Conservation (phyloP, 306 rosid species). For the Canavalia gladiata region DNA sequence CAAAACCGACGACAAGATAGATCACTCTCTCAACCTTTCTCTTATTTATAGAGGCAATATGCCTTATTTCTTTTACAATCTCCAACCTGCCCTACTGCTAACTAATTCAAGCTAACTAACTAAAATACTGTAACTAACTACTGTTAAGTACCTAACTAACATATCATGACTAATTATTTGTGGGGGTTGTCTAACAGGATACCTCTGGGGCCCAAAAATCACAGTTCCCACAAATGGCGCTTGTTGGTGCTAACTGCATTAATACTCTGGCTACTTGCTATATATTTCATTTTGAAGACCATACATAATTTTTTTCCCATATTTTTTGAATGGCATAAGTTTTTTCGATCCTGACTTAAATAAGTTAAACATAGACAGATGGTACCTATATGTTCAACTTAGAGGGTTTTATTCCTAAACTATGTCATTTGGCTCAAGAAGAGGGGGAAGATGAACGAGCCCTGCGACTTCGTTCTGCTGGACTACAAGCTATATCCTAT, state of each 20-base stretch:
- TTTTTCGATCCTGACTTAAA: constrained; percentile 58
- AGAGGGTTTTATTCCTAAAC: constrained; percentile 91
- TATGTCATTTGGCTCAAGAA: constrained; percentile 91
- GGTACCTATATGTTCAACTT: constrained; percentile 89
- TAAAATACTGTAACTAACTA: too few species aligned
- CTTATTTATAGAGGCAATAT: too few species aligned
- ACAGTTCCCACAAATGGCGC: neutral
- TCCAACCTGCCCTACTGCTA: too few species aligned
- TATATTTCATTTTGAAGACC: constrained; percentile 35
- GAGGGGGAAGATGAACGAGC: constrained; percentile 73
- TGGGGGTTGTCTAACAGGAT: neutral
- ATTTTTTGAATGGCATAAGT: constrained; percentile 13
- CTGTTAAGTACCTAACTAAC: too few species aligned
- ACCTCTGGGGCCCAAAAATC: neutral
- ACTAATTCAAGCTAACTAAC: too few species aligned
- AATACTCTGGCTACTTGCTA: constrained; percentile 22
- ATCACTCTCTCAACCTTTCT: too few species aligned
- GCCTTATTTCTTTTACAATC: too few species aligned
- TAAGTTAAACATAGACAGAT: constrained; percentile 76
- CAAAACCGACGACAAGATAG: too few species aligned
- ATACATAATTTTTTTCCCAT: neutral
- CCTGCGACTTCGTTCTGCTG: constrained; percentile 76
- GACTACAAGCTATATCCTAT: constrained; percentile 76
- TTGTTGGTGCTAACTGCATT: constrained; percentile 33
- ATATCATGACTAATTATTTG: too few species aligned